These are phyloP conservation scores for Rauvolfia tetraphylla DNA, from an alignment of 257 asterid genomes.

Conservation along the genomic window DNA sequence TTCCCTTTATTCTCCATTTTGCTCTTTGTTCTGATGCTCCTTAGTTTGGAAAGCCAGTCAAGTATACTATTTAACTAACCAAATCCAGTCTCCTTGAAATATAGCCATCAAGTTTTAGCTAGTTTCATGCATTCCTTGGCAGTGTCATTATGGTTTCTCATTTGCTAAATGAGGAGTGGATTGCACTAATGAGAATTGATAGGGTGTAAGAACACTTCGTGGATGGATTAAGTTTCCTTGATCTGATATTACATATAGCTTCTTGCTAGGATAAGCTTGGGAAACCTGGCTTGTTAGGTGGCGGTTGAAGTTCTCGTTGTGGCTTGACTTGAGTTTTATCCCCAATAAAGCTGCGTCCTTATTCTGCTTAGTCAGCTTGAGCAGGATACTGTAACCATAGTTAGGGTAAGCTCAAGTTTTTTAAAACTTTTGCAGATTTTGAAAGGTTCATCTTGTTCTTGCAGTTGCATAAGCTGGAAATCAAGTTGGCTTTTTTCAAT, in stretches of 20 bases:
- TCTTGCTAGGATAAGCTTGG: neutral
- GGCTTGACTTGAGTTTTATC: neutral
- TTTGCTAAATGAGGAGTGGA: neutral
- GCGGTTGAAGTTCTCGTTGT: neutral
- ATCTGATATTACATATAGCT: neutral
- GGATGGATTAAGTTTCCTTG: neutral
- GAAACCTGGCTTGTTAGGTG: neutral
- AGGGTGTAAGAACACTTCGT: neutral
- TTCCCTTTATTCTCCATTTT: neutral
- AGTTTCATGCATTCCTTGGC: neutral
- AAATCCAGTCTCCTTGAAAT: neutral
- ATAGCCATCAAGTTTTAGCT: neutral
- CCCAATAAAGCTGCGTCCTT: neutral
- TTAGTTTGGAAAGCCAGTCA: neutral
- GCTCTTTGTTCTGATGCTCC: neutral
- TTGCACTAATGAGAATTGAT: neutral
- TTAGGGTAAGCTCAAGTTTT: neutral
- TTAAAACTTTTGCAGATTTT: neutral
- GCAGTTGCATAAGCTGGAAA: slow-evolving; percentile 92
- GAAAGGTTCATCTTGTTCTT: slow-evolving; percentile 12
- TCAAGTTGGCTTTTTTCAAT: slow-evolving; percentile 68
- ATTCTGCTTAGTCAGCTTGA: neutral
- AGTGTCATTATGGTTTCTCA: neutral
- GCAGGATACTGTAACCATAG: neutral
- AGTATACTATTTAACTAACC: neutral